phyloP scores from a whole-genome alignment of 768 basidiomycete species.

The Tephrocybe sp. region DNA sequence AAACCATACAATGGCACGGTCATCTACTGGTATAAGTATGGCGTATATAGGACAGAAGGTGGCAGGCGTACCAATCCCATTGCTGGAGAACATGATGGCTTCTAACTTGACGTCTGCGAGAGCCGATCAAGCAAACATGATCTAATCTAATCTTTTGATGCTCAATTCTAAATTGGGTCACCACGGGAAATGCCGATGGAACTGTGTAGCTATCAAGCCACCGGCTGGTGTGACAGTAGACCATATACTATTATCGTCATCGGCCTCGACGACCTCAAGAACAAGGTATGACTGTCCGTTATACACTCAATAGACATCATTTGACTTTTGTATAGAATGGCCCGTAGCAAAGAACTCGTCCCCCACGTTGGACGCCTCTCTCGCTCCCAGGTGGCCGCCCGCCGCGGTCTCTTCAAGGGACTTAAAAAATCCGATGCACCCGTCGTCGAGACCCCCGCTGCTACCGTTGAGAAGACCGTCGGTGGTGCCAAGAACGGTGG shows the following conservation, averaged over 20 bases:
- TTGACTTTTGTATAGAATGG: conserved; percentile 48
- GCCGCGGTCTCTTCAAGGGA: conserved; percentile 85
- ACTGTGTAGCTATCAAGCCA: conserved; percentile 48
- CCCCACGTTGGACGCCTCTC: conserved; percentile 81
- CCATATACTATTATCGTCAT: conserved; percentile 38
- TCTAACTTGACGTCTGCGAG: not conserved
- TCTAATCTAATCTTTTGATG: conserved; percentile 29
- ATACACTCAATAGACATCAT: conserved; percentile 2
- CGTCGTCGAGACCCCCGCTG: conserved; percentile 53
- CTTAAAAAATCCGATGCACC: conserved; percentile 73
- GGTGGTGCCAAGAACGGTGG: conserved; percentile 90
- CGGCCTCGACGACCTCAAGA: conserved; percentile 52
- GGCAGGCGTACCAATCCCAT: conserved; percentile 7
- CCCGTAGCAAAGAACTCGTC: conserved; percentile 82
- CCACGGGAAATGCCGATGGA: conserved; percentile 33
- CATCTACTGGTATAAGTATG: conserved; percentile 34
- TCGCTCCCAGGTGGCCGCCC: conserved; percentile 75
- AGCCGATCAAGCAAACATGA: not conserved
- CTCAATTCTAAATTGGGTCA: conserved; percentile 8
- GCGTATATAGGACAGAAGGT: not conserved
- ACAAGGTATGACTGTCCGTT: conserved; percentile 35
- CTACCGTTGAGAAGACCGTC: conserved; percentile 75
- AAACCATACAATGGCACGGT: conserved; percentile 67
- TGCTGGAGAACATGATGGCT: conserved; percentile 8
- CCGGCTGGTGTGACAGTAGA: conserved; percentile 27